Base-by-base conservation (phyloP, 768 basidiomycete species). In the Daedalea quercina region DNA sequence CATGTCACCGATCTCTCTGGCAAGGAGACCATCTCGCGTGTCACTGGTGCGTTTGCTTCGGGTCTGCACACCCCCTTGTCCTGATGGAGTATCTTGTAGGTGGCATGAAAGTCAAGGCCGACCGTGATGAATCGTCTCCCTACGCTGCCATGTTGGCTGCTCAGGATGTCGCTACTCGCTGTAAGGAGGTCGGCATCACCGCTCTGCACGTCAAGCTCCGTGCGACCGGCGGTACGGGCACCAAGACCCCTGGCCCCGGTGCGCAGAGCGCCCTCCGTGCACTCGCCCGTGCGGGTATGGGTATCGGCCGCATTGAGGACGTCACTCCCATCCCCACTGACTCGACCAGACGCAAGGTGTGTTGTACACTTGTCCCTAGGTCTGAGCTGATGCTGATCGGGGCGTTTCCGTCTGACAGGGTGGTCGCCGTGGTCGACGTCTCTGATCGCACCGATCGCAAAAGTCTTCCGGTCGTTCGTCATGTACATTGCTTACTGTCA, bases 31-130 rank as follows among this genome's bases (percentile, higher is more conserved):
- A 93, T 99, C 76, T 90, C 92, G 63, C 92, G 96, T 67, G 93
- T 97, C 58, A 98, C 96, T 61, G 94, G 94, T 88, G 54, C 63
- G 81, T 73, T 2, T 8, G 22, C 15, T 44, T 4, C 3, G 3
- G 17, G 3, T 40, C 25, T 40, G 33, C 20, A 6, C 9, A 13
- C 7, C 34, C 8, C 34, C 47, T 33, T 33, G 28, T 9, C 9
- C 17, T n/a, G 17, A 25, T 28, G 20, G 15, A 20, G 48, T 25
- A 23, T 8, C 25, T 17, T 19, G 12, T 44, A 90, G 91, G 92
- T 70, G 96, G 96, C 56, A 98, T 98, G 96, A 98, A 98, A 79
- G 96, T 99, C 75, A 99, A 98, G 79, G 96, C 95, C 12, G 96
- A 99, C 74, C 89, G 96, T 74, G 96, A 99, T 76, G 96, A 99